A percentile compares a stretch with the other conserved stretches of the same genome.
Evolutionary conservation across 2,329 filamentous ascomycete genomes (phyloP).

Genomic region (Lecanicillium sp.): DNA sequence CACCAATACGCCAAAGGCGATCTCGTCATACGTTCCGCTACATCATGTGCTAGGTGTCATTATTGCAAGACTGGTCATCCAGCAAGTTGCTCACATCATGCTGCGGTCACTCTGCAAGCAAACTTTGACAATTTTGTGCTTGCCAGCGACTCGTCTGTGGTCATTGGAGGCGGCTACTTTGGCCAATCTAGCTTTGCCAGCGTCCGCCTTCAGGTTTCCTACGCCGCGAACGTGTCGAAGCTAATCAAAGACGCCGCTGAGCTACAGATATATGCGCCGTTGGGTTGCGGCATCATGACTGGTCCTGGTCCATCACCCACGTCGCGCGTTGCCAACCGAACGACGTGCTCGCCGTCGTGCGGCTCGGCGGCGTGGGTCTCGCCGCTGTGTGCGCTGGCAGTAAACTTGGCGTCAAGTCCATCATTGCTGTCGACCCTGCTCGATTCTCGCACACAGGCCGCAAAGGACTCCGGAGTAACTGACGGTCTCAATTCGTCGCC

Average conservation of each 20-base stretch:
- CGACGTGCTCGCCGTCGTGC: constrained; percentile 1
- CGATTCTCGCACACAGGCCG: background rate
- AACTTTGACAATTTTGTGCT: constrained; percentile 8
- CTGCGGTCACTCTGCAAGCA: background rate
- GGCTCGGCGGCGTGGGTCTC: constrained; percentile 6
- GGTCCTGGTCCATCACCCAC: constrained; percentile 9
- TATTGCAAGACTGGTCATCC: constrained; percentile 1
- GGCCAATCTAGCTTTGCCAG: constrained; percentile 10
- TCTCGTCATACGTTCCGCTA: constrained; percentile 6
- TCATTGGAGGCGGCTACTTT: constrained; percentile 10
- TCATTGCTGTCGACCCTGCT: constrained; percentile 7
- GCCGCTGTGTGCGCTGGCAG: background rate
- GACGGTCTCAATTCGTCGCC: background rate
- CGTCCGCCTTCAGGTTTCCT: constrained; percentile 1
- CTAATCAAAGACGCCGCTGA: constrained; percentile 2
- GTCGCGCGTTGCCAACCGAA: background rate
- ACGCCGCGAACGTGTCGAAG: constrained; percentile 3
- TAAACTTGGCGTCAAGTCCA: constrained; percentile 2
- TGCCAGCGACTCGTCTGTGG: background rate
- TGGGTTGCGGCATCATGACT: constrained; percentile 10
- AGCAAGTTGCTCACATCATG: constrained; percentile 1
- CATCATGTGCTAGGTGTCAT: background rate
- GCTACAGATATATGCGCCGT: background rate
- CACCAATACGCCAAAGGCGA: background rate
- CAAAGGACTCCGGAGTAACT: background rate